phyloP scores from a whole-genome alignment of 2,329 filamentous ascomycete species.

The Nemania diffusa region DNA sequence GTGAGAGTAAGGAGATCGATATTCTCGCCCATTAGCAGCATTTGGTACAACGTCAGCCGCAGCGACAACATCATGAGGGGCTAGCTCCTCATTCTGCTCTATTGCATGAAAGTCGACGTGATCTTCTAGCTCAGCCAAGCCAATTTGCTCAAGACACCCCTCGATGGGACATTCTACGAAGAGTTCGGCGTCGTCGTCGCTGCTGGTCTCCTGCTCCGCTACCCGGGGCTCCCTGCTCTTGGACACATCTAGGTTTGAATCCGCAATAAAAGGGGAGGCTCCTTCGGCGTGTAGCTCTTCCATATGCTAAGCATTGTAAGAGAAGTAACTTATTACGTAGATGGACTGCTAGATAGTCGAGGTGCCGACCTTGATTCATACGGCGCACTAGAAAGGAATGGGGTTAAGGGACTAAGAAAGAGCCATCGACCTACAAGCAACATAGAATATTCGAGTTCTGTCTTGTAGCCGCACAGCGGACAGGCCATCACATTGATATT shows the following conservation, averaged over 20 bases:
- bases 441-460: constrained; percentile 51
- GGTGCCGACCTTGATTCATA: background rate
- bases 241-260: constrained; percentile 15
- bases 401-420: background rate
- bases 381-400: too few relatives aligned
- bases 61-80: constrained; percentile 22
- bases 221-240: constrained; percentile 2
- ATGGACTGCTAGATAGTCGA: background rate
- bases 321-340: background rate
- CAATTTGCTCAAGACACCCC: constrained; percentile 69
- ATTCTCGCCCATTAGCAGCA: constrained; percentile 19
- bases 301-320: constrained; percentile 46
- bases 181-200: constrained; percentile 49
- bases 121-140: constrained; percentile 62
- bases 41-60: constrained; percentile 7
- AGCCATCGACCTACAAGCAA: constrained; percentile 47
- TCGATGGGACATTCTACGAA: constrained; percentile 66
- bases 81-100: constrained; percentile 57
- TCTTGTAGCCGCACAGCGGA: constrained; percentile 54
- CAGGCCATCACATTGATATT: constrained; percentile 42
- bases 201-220: constrained; percentile 21
- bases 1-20: constrained; percentile 37
- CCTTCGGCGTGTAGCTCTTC: constrained; percentile 46
- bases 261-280: constrained; percentile 41
- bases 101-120: constrained; percentile 69